Evolutionary conservation across 331 rosid species (phyloP).

Genomic region (Telfairia occidentalis): DNA sequence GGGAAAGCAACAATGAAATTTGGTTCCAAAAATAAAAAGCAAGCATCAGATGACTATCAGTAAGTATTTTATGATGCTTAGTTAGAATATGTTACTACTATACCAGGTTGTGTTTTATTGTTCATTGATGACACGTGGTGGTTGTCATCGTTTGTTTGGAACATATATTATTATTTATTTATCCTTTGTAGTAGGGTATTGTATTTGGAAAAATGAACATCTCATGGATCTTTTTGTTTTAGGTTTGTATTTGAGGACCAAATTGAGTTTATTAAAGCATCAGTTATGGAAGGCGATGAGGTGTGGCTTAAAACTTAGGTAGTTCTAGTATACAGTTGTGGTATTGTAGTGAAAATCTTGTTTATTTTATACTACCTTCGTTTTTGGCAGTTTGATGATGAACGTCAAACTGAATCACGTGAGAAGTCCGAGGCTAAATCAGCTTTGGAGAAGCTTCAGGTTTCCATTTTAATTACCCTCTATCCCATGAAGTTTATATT

Average conservation of each 20-base stretch:
- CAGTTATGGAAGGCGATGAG: conserved; percentile 83
- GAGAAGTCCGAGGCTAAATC: conserved; percentile 61
- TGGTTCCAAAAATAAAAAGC: conserved; percentile 81
- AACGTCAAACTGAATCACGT: conserved; percentile 30
- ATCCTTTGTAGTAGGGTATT: conserved; percentile 8
- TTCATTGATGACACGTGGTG: background rate
- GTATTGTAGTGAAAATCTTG: conserved; percentile 17
- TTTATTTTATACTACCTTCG: conserved; percentile 14
- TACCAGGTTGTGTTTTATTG: background rate
- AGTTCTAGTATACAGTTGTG: background rate
- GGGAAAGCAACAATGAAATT: conserved; percentile 72
- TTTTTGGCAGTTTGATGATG: conserved; percentile 43
- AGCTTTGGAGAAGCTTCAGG: conserved; percentile 80
- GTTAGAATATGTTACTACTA: background rate
- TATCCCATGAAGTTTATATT: background rate
- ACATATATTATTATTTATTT: background rate
- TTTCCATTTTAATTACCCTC: conserved; percentile 13
- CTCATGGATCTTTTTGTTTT: conserved; percentile 12
- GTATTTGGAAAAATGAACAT: conserved; percentile 14
- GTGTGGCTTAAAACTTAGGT: conserved; percentile 21
- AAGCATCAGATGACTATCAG: conserved; percentile 66
- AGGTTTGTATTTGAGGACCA: conserved; percentile 94
- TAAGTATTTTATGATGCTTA: conserved; percentile 30
- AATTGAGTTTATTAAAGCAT: conserved; percentile 80
- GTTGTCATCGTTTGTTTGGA: background rate